Evolutionary conservation across 2,329 filamentous ascomycete genomes (phyloP).

Genomic region (Ophiostoma sp.): DNA sequence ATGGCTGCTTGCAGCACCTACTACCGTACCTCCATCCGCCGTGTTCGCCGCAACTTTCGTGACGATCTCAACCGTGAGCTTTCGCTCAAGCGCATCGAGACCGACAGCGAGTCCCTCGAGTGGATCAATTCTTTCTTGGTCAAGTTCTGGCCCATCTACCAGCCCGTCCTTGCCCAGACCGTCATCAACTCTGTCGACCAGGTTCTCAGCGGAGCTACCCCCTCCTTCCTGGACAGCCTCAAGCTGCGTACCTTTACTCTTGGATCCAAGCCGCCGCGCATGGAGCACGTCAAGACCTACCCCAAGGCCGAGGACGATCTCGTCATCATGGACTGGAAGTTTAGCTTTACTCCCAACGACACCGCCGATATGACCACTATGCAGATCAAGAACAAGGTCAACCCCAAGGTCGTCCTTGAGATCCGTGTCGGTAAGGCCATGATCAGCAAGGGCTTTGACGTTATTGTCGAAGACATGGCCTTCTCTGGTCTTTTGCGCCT

Average conservation of each 20-base stretch:
- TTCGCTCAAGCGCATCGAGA: constrained; percentile 80
- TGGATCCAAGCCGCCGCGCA: constrained; percentile 86
- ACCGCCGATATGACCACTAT: constrained; percentile 81
- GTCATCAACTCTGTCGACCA: constrained; percentile 94
- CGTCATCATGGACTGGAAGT: constrained; percentile 99
- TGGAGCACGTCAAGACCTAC: constrained; percentile 98
- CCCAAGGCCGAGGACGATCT: constrained; percentile 92
- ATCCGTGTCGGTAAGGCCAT: constrained; percentile 92
- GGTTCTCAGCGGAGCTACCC: constrained; percentile 86
- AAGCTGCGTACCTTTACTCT: constrained; percentile 90
- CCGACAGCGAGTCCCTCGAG: constrained; percentile 85
- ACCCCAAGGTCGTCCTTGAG: constrained; percentile 92
- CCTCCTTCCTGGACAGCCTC: constrained; percentile 86
- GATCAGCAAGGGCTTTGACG: constrained; percentile 92
- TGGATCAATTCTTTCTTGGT: constrained; percentile 99
- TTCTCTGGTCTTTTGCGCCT: constrained; percentile 94
- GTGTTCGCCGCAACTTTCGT: constrained; percentile 89
- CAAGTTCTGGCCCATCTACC: constrained; percentile 99
- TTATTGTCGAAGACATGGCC: constrained; percentile 97
- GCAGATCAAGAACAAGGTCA: constrained; percentile 91
- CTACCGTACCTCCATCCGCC: constrained; percentile 89
- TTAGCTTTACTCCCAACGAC: constrained; percentile 97
- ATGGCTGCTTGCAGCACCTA: constrained; percentile 92
- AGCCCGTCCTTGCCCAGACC: constrained; percentile 84
- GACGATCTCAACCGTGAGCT: constrained; percentile 85